phyloP scores from a whole-genome alignment of 1,284 basidiomycete species.

The Cryptococcus neoformans region DNA sequence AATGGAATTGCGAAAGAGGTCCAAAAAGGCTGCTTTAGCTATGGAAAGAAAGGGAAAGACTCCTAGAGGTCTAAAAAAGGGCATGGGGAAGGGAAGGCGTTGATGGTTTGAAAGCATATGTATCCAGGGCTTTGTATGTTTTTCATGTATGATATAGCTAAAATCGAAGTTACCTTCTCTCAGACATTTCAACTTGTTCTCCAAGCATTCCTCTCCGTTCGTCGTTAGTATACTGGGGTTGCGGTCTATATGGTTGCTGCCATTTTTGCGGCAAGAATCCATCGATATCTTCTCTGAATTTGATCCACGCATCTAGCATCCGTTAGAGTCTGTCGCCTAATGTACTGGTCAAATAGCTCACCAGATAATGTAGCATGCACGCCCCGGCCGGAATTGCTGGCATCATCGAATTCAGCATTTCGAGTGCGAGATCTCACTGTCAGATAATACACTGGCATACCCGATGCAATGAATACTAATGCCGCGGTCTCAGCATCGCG shows the following conservation, averaged over 20 bases:
- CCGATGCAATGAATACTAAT: slow-evolving; percentile 53
- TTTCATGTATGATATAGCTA: slow-evolving; percentile 4
- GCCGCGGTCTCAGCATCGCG: background rate
- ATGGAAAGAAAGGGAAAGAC: slow-evolving; percentile 36
- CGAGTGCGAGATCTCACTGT: slow-evolving; percentile 52
- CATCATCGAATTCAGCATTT: slow-evolving; percentile 5
- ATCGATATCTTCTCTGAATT: slow-evolving; percentile 26
- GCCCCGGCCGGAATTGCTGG: slow-evolving; percentile 9
- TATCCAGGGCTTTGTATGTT: background rate
- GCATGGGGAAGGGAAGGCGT: slow-evolving; percentile 16
- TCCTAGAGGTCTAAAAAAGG: slow-evolving; percentile 12
- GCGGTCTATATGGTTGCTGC: background rate
- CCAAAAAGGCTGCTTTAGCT: slow-evolving; percentile 40
- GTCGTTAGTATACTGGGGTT: slow-evolving; percentile 10
- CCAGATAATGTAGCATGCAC: slow-evolving; percentile 20
- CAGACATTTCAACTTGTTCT: slow-evolving; percentile 35
- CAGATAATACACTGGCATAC: slow-evolving; percentile 80
- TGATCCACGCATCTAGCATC: slow-evolving; percentile 25
- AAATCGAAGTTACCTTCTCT: slow-evolving; percentile 9
- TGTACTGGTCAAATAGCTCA: background rate
- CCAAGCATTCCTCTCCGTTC: slow-evolving; percentile 21
- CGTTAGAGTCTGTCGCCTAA: background rate
- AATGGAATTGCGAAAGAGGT: slow-evolving; percentile 39
- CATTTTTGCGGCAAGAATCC: slow-evolving; percentile 12
- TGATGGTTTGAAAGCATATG: background rate